Percentiles rank a stretch among this genome's conserved stretches.
Conservation (phyloP, 1,284 basidiomycete genomes). For the Trametes polyzona region DNA sequence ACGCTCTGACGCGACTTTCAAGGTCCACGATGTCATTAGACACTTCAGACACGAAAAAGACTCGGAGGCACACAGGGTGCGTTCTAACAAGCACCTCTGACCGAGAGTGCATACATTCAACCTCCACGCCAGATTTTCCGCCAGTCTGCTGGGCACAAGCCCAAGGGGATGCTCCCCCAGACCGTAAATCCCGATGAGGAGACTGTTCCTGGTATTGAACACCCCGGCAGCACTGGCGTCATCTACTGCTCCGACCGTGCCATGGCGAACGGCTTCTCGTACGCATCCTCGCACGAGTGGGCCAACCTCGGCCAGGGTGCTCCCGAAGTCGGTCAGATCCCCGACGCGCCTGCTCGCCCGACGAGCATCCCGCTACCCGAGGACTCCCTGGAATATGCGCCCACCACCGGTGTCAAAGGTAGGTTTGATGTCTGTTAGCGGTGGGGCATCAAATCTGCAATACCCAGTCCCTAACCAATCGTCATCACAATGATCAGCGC, state of each 20-base stretch:
- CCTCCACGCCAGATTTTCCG: slow-evolving; percentile 61
- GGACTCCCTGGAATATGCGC: slow-evolving; percentile 90
- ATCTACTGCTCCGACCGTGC: slow-evolving; percentile 91
- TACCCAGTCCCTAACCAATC: slow-evolving; percentile 18
- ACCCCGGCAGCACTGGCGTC: slow-evolving; percentile 76
- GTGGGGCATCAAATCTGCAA: slow-evolving; percentile 21
- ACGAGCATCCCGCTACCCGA: slow-evolving; percentile 63
- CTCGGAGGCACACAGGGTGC: slow-evolving; percentile 83
- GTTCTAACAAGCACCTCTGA: slow-evolving; percentile 4
- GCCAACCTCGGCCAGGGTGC: slow-evolving; percentile 87
- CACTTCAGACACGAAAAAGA: slow-evolving; percentile 70
- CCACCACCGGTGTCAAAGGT: slow-evolving; percentile 91
- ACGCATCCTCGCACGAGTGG: slow-evolving; percentile 80
- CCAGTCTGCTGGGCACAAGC: slow-evolving; percentile 67
- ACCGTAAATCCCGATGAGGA: slow-evolving; percentile 79
- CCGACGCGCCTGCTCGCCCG: slow-evolving; percentile 71
- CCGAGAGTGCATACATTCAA: background rate
- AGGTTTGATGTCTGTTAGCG: slow-evolving; percentile 12
- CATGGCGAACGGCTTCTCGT: slow-evolving; percentile 88
- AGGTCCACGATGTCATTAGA: slow-evolving; percentile 42
- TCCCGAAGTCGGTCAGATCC: slow-evolving; percentile 86
- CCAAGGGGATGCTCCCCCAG: slow-evolving; percentile 64
- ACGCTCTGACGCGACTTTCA: slow-evolving; percentile 31
- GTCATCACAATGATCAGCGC: slow-evolving; percentile 24
- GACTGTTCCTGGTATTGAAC: slow-evolving; percentile 81